A percentile compares a stretch with the other conserved stretches of the same genome.
phyloP scores from a whole-genome alignment of 441 rosid species.

The Geranium incanum region DNA sequence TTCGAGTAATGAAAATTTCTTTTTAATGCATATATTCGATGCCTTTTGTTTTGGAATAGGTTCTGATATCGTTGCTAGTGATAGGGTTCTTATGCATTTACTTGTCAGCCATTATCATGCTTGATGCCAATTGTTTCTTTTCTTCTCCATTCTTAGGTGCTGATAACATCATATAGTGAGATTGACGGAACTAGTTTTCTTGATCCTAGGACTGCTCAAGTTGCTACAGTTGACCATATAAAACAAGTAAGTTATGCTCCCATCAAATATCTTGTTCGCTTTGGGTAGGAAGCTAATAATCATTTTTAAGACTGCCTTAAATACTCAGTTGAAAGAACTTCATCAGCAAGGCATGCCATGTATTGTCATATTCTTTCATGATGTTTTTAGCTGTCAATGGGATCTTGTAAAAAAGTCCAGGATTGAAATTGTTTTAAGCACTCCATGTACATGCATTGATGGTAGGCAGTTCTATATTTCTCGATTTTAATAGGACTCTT shows the following conservation, averaged over 20 bases:
- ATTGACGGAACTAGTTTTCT: conserved; percentile 53
- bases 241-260: conserved; percentile 55
- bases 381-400: no score
- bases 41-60: neutral
- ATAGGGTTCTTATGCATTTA: neutral
- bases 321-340: no score
- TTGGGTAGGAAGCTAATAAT: no score
- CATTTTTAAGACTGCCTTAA: no score
- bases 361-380: no score
- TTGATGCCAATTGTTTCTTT: neutral
- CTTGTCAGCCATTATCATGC: neutral
- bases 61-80: neutral
- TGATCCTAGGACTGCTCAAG: conserved; percentile 88
- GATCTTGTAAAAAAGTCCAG: no score
- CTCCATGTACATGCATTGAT: no score
- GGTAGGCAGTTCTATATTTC: no score
- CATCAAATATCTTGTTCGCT: no score
- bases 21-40: neutral
- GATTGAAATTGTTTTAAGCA: no score
- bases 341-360: no score
- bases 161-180: conserved; percentile 62
- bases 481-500: no score
- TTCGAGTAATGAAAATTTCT: neutral
- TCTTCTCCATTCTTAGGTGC: conserved; percentile 40
- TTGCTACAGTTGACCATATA: conserved; percentile 76